Percentiles rank a stretch among this genome's conserved stretches.
Conservation (phyloP, 176 grass and related monocot genomes). For the Cenchrus fungigraminus region DNA sequence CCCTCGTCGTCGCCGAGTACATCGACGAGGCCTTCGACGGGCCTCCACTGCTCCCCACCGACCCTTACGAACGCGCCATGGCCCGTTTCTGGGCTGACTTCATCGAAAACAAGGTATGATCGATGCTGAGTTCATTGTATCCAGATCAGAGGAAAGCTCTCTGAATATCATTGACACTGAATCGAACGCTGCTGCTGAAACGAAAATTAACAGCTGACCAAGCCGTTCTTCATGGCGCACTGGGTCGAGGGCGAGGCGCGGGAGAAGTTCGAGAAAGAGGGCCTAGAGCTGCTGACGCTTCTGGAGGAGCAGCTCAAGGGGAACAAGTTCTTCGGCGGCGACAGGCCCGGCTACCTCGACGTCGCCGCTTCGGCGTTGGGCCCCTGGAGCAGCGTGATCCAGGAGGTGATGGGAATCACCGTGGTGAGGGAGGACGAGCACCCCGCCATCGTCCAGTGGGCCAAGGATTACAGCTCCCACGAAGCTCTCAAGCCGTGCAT, state of each 20-base stretch:
- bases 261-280: conserved; percentile 33
- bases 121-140: neutral
- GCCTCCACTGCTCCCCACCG: neutral
- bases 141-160: neutral
- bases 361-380: conserved; percentile 35
- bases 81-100: conserved; percentile 50
- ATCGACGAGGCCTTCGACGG: conserved; percentile 54
- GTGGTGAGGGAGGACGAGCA: conserved; percentile 44
- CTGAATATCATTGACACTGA: neutral
- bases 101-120: conserved; percentile 38
- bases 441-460: conserved; percentile 52
- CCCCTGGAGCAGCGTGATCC: conserved; percentile 25
- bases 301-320: conserved; percentile 52
- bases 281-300: conserved; percentile 34
- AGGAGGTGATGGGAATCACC: conserved; percentile 49
- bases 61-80: conserved; percentile 34
- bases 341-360: conserved; percentile 50
- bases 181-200: neutral
- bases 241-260: conserved; percentile 49
- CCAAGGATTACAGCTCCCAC: conserved; percentile 22
- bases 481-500: conserved; percentile 51
- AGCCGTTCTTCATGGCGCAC: conserved; percentile 42
- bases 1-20: conserved; percentile 53
- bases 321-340: conserved; percentile 65
- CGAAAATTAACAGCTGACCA: neutral